Evolutionary conservation across 2,329 filamentous ascomycete species (phyloP).

Genomic region (Cladophialophora bantiana): DNA sequence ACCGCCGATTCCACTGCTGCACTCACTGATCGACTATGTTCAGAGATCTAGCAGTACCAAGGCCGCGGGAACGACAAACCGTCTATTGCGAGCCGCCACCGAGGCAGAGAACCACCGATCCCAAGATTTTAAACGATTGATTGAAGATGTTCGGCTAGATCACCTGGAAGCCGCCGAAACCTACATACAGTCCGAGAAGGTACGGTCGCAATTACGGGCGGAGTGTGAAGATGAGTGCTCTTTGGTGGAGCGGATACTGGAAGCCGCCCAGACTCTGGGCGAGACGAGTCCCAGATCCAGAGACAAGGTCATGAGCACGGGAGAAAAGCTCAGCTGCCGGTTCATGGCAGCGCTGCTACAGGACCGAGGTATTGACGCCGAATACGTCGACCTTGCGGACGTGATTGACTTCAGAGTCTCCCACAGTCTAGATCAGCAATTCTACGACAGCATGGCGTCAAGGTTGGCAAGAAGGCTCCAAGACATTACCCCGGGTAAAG

Average conservation of each 20-base stretch:
- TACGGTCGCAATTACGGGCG: constrained; percentile 66
- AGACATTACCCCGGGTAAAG: constrained; percentile 66
- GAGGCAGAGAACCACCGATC: constrained; percentile 57
- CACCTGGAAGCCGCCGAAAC: constrained; percentile 75
- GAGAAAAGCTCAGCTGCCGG: constrained; percentile 92
- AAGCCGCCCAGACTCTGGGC: constrained; percentile 65
- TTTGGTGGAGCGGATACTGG: constrained; percentile 76
- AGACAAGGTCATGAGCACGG: constrained; percentile 90
- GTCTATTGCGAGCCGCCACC: constrained; percentile 57
- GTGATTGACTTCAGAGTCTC: constrained; percentile 71
- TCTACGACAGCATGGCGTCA: constrained; percentile 71
- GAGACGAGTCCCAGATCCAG: constrained; percentile 81
- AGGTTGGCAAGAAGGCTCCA: constrained; percentile 69
- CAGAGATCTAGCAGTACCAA: constrained; percentile 88
- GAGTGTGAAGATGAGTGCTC: constrained; percentile 81
- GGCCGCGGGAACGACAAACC: constrained; percentile 91
- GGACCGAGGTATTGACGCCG: constrained; percentile 80
- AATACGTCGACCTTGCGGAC: constrained; percentile 89
- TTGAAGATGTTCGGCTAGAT: constrained; percentile 81
- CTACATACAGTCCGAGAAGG: constrained; percentile 64
- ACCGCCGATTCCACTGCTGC: not conserved
- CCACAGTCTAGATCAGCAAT: constrained; percentile 67
- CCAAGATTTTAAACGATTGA: constrained; percentile 72
- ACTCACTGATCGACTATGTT: not conserved
- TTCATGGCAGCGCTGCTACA: constrained; percentile 87